Conservation (phyloP, 2,329 filamentous ascomycete species). For the Aspergillus alliaceus region DNA sequence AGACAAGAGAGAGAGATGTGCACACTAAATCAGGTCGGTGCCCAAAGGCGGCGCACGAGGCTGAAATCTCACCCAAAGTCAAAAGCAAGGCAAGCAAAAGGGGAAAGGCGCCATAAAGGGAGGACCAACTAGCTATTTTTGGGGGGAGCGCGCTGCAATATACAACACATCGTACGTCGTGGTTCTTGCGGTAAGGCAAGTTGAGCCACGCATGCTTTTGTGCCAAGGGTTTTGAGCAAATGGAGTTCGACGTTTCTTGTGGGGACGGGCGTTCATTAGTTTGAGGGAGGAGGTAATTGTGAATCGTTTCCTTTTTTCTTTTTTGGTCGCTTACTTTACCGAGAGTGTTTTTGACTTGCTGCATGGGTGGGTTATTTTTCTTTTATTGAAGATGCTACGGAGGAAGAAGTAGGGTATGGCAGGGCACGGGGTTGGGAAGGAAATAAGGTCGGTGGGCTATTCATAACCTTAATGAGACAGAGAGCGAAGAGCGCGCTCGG, state of each 20-base stretch:
- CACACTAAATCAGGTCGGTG: too few relatives aligned
- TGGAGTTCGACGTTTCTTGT: background rate
- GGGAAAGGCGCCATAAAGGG: too few relatives aligned
- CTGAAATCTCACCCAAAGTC: background rate
- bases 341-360: too few relatives aligned
- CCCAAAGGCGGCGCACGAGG: background rate
- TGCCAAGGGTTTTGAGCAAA: background rate
- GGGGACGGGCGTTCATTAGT: background rate
- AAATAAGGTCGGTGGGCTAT: background rate
- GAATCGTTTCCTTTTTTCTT: background rate
- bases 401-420: background rate
- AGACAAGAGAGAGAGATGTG: background rate
- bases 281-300: background rate
- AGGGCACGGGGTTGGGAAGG: background rate
- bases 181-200: background rate
- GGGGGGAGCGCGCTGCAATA: background rate
- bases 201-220: background rate
- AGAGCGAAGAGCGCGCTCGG: background rate
- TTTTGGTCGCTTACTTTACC: too few relatives aligned
- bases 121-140: background rate
- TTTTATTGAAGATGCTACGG: too few relatives aligned
- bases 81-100: background rate
- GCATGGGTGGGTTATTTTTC: background rate
- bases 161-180: conserved; percentile 1
- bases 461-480: background rate